Conservation (phyloP, 495 filamentous ascomycete species). For the Aspergillus mulundensis region DNA sequence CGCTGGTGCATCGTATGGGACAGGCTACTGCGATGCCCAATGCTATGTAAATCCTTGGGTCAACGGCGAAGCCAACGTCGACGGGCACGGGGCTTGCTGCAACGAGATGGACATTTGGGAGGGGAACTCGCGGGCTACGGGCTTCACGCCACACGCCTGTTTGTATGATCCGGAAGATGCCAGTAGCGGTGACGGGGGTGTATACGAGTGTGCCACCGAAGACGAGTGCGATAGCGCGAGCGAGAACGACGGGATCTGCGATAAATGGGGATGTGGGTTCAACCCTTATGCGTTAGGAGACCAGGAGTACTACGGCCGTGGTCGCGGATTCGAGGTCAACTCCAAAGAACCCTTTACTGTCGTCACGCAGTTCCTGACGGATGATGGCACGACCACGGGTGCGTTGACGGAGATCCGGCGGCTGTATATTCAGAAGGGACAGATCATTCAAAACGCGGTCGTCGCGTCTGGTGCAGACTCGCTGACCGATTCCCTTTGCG, state of each 20-base stretch:
- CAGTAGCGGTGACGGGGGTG: constrained; percentile 23
- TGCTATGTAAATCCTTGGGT: constrained; percentile 55
- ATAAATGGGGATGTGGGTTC: constrained; percentile 58
- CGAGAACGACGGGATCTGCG: constrained; percentile 22
- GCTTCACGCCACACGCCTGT: constrained; percentile 56
- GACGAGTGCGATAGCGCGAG: constrained; percentile 34
- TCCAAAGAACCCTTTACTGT: constrained; percentile 59
- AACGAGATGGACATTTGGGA: constrained; percentile 64
- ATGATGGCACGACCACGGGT: constrained; percentile 40
- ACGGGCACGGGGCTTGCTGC: constrained; percentile 49
- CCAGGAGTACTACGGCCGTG: constrained; percentile 53
- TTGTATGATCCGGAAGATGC: background rate
- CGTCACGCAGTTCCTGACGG: constrained; percentile 62
- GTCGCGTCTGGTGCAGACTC: constrained; percentile 20
- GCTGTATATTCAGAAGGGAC: constrained; percentile 58
- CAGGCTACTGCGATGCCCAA: constrained; percentile 69
- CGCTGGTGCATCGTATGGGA: constrained; percentile 61
- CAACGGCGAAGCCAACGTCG: constrained; percentile 54
- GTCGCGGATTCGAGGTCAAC: constrained; percentile 49
- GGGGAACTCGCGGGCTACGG: constrained; percentile 55
- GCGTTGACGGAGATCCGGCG: constrained; percentile 54
- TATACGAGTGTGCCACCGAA: constrained; percentile 47
- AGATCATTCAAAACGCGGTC: constrained; percentile 42
- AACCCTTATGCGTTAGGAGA: constrained; percentile 60
- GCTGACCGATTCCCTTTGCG: constrained; percentile 26